Evolutionary conservation across 2,329 filamentous ascomycete species (phyloP).

Genomic region (Acarospora socialis): DNA sequence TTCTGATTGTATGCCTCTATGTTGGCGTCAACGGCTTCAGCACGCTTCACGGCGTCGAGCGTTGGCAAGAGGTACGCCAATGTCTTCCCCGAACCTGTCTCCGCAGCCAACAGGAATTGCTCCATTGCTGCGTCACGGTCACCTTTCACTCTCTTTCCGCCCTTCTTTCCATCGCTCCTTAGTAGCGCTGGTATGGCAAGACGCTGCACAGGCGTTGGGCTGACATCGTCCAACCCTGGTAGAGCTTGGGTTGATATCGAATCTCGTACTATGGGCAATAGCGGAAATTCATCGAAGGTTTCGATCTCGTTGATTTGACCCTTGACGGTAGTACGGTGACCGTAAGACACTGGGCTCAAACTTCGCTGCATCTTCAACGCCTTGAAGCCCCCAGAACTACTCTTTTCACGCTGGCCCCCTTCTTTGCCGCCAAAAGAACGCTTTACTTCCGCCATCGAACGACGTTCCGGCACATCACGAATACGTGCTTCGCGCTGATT

Average conservation of each 20-base stretch:
- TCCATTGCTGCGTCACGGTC: constrained; percentile 35
- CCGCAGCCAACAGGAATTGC: constrained; percentile 74
- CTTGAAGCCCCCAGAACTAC: constrained; percentile 47
- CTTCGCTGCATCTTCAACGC: constrained; percentile 89
- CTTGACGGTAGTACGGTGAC: constrained; percentile 48
- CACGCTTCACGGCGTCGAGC: constrained; percentile 70
- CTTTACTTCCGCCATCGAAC: constrained; percentile 29
- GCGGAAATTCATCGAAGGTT: constrained; percentile 65
- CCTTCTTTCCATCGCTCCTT: constrained; percentile 34
- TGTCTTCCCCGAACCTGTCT: constrained; percentile 95
- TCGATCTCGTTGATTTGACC: constrained; percentile 49
- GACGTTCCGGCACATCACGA: constrained; percentile 25
- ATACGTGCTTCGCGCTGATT: constrained; percentile 38
- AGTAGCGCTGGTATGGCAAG: constrained; percentile 76
- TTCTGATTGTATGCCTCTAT: constrained; percentile 37
- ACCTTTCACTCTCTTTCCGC: constrained; percentile 15
- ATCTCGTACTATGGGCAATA: constrained; percentile 57
- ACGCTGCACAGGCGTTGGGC: constrained; percentile 77
- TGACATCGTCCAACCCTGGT: constrained; percentile 56
- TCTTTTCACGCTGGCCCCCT: constrained; percentile 22
- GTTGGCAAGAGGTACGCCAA: constrained; percentile 79
- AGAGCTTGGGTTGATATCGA: constrained; percentile 62
- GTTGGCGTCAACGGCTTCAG: constrained; percentile 50
- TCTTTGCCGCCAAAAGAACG: constrained; percentile 28
- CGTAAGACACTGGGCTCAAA: constrained; percentile 63